Percentiles rank a stretch among this genome's conserved stretches.
phyloP scores from a whole-genome alignment of 208 protist species.

The Novymonas esmeraldas region DNA sequence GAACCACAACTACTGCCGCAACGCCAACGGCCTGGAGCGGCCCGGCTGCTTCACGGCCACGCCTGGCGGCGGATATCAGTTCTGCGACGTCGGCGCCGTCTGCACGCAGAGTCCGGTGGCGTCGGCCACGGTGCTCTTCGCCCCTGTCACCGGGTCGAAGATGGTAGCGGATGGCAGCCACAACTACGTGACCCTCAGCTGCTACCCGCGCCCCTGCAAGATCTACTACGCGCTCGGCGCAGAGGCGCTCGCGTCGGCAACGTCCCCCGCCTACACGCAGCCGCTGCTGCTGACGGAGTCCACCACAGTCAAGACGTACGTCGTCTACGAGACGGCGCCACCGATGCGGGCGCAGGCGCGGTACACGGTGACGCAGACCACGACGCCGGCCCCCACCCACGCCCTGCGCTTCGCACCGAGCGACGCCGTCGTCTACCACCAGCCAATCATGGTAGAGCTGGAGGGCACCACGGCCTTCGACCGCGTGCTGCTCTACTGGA shows the following conservation, averaged over 20 bases:
- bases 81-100: slow-evolving; percentile 55
- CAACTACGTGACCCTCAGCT: slow-evolving; percentile 42
- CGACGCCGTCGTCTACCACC: slow-evolving; percentile 30
- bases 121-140: slow-evolving; percentile 34
- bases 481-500: slow-evolving; percentile 42
- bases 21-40: slow-evolving; percentile 42
- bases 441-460: slow-evolving; percentile 49
- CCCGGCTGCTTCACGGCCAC: slow-evolving; percentile 65
- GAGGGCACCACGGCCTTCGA: slow-evolving; percentile 29
- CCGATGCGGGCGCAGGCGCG: slow-evolving; percentile 31
- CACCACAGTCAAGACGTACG: slow-evolving; percentile 48
- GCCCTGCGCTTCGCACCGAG: slow-evolving; percentile 36
- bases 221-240: slow-evolving; percentile 64
- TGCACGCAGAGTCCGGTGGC: slow-evolving; percentile 29
- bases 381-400: slow-evolving; percentile 1
- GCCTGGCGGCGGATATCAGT: slow-evolving; percentile 41
- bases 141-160: slow-evolving; percentile 29
- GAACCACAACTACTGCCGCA: slow-evolving; percentile 79
- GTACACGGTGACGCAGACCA: slow-evolving; percentile 33
- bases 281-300: slow-evolving; percentile 39
- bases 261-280: slow-evolving; percentile 25
- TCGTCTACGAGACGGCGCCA: slow-evolving; percentile 29
- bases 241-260: slow-evolving; percentile 12
- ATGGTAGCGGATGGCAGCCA: slow-evolving; percentile 22
- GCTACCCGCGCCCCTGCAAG: slow-evolving; percentile 52